Base-by-base conservation (phyloP, 208 protist species). In the Acanthamoeba sp. region DNA sequence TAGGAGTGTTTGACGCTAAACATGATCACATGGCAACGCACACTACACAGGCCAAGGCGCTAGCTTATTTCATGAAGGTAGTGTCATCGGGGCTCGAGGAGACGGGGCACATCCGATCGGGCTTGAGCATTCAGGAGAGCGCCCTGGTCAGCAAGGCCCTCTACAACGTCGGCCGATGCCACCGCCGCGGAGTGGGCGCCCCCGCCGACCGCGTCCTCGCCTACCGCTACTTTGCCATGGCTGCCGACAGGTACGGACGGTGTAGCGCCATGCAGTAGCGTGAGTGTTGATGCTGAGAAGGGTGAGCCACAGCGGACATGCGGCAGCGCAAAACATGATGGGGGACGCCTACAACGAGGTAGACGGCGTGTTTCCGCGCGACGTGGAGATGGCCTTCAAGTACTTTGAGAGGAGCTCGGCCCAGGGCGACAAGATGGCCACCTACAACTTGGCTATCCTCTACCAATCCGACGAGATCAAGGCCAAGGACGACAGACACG, bases 381-480 rank as follows among this genome's bases (percentile, higher is more conserved):
- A 84, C n/a, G 73, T 84, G 40, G 73, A 84, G 42, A 55, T 52
- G 73, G 73, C 73, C 22, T 84, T 84, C 42, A 27, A 22, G n/a
- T 84, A 84, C 73, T 84, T 84, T 24, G n/a, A 84, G 42, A 45
- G 52, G 73, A 52, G 38, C 40, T 24, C 73, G 36, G 73, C 73
- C 9, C 38, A 52, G 40, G 73, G 73, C 42, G 36, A 84, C 24
- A 45, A 45, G 36, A 84, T 84, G 73, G 73, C 73, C 73, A 45
- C 38, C 20, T 84, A 55, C 73, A 84, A 84, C 73, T n/a, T 84
- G 20, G 73, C 73, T 27, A 45, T 84, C 29, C 73, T 84, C 73
- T 84, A 84, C 42, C 73, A 84, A 24, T 84, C 73, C 22, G 73
- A 84, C 29, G 73, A 84, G 29, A 52, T 84, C 40, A 14, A 22